Evolutionary conservation across 345 rosid species (phyloP), one percentile per base, ranked within the genome.

Genomic region (Trapa incisa): DNA sequence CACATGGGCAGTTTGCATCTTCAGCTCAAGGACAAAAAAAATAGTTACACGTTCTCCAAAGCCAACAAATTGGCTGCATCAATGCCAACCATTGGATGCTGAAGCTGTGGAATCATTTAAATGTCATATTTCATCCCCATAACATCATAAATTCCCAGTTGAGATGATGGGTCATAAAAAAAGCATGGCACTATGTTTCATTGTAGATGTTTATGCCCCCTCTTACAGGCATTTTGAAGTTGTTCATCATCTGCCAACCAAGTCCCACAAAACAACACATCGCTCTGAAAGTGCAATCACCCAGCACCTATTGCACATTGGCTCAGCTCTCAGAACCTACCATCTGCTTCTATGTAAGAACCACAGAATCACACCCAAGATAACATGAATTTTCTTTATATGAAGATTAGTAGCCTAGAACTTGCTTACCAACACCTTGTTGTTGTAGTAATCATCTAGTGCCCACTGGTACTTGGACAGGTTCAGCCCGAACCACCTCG

Each of bases 401-500:
- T 53, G 41, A 54, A 65, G 52, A 64, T 12, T 0, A 45, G 61
- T 15, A 10, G 17, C 2, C n/a, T 29, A 2, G 47, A 16, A 17
- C 42, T 66, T 43, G 54, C 86, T 82, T 84, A 89, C 99, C 81
- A 86, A 66, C 73, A 80, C 90, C 80, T 95, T 95, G 87, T 67
- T 78, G 76, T 89, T 86, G 65, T 89, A 87, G 68, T 95, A 95
- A 81, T 89, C 92, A 58, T 95, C 97, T 78, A 95, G 69, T 41
- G 97, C 99, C 99, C 99, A 95, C 61, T 95, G 99, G 63, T 91
- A 95, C 86, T 89, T 95, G 14, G 99, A 95, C 72, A 89, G 99
- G 79, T 95, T 83, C 77, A 95, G 85, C 39, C 99, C 99, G 73
- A 91, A 87, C 99, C 99, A 95, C n/a, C 92, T 88, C 14, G 96